phyloP scores from a whole-genome alignment of 2,329 filamentous ascomycete species.

The Talaromyces sp. region DNA sequence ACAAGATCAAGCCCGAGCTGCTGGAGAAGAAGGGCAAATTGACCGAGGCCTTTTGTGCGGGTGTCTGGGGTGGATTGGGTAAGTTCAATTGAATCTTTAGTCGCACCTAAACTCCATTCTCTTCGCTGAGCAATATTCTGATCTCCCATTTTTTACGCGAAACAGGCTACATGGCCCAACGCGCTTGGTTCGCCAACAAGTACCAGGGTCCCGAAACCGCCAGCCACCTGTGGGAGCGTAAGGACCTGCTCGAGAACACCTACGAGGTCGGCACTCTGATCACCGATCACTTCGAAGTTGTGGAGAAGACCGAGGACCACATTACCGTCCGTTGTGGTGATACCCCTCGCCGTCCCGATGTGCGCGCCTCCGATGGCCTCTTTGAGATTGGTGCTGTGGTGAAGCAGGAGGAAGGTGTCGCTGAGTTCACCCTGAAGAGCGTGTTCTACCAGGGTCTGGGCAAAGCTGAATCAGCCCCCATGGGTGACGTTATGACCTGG shows the following conservation, averaged over 20 bases:
- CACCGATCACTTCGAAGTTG: conserved; percentile 72
- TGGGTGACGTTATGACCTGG: conserved; percentile 53
- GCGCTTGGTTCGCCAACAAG: conserved; percentile 61
- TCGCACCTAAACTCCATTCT: neutral
- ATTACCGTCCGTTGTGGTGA: conserved; percentile 70
- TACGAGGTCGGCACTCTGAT: conserved; percentile 67
- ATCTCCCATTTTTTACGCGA: neutral
- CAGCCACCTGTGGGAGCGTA: conserved; percentile 63
- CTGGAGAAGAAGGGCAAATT: conserved; percentile 64
- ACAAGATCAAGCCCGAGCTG: conserved; percentile 66
- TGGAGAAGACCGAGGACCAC: conserved; percentile 62
- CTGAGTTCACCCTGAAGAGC: conserved; percentile 68
- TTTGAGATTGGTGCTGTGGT: conserved; percentile 66
- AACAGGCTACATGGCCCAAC: conserved; percentile 55
- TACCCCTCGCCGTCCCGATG: conserved; percentile 59
- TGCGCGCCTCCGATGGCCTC: conserved; percentile 65
- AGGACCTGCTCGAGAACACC: conserved; percentile 56
- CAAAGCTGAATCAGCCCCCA: conserved; percentile 46
- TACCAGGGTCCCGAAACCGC: conserved; percentile 60
- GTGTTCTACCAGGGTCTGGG: conserved; percentile 61
- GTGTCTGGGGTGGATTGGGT: conserved; percentile 69
- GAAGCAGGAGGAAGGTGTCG: conserved; percentile 61
- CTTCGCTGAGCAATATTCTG: neutral
- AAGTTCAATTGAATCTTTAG: conserved; percentile 24
- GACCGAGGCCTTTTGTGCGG: conserved; percentile 67